Percentiles rank a stretch among this genome's conserved stretches.
Conservation (phyloP, 2,329 filamentous ascomycete genomes). For the Aaosphaeria pasadenensis region DNA sequence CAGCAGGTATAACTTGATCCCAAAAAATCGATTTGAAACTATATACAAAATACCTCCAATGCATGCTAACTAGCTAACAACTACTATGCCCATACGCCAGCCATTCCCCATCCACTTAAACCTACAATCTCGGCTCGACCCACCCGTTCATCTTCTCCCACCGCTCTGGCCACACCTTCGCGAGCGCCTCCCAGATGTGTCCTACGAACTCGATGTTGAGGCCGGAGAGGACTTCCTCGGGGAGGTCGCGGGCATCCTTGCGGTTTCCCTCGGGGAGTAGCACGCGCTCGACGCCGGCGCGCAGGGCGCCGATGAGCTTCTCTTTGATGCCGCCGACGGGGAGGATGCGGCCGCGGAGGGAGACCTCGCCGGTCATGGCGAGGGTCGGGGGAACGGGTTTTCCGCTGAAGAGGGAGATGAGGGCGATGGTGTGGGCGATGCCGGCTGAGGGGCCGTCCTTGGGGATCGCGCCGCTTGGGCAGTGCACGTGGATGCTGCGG, state of each 20-base stretch:
- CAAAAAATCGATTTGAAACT: no score
- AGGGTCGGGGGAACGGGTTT: conserved; percentile 85
- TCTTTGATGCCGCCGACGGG: conserved; percentile 98
- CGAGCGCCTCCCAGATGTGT: conserved; percentile 92
- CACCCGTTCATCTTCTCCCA: conserved; percentile 51
- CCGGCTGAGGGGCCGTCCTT: conserved; percentile 86
- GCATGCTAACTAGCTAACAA: no score
- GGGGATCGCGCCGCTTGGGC: conserved; percentile 88
- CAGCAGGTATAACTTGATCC: no score
- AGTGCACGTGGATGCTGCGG: conserved; percentile 92
- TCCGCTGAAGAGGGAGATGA: conserved; percentile 85
- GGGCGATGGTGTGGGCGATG: conserved; percentile 87
- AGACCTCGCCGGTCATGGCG: conserved; percentile 85
- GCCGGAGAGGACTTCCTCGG: conserved; percentile 81
- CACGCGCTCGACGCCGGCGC: conserved; percentile 93
- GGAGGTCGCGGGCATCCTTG: conserved; percentile 89
- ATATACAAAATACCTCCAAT: no score
- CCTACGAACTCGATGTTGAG: conserved; percentile 88
- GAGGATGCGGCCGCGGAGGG: conserved; percentile 83
- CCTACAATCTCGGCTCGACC: conserved; percentile 63
- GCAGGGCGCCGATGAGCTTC: conserved; percentile 91
- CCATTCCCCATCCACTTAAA: background rate
- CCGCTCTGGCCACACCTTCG: conserved; percentile 90
- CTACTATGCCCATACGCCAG: no score
- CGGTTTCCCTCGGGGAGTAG: conserved; percentile 82